Conservation (phyloP, 495 filamentous ascomycete genomes). For the Penicillium angulare region DNA sequence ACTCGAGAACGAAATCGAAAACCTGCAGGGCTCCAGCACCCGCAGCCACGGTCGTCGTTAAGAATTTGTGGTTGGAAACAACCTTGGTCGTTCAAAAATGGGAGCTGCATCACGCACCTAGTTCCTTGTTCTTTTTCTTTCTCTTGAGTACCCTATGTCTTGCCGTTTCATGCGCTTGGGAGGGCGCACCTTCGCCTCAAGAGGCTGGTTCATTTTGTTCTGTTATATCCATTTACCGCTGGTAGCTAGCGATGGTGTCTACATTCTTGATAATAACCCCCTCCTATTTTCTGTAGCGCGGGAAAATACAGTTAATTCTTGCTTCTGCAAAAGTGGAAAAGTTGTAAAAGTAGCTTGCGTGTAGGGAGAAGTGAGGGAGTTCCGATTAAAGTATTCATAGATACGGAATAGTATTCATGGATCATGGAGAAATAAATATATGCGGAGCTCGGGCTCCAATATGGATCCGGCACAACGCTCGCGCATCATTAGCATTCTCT, state of each 20-base stretch:
- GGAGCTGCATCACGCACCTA: constrained; percentile 28
- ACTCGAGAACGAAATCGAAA: constrained; percentile 88
- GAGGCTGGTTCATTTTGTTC: constrained; percentile 31
- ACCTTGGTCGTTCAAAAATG: constrained; percentile 33
- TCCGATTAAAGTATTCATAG: no score
- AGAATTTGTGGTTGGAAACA: constrained; percentile 22
- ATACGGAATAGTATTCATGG: no score
- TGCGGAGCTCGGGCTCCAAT: constrained; percentile 6
- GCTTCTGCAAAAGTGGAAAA: neutral
- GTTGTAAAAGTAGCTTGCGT: no score
- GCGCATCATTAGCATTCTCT: neutral
- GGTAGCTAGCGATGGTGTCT: constrained; percentile 52
- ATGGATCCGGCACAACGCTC: constrained; percentile 4
- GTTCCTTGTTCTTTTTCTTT: constrained; percentile 36
- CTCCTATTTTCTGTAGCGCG: constrained; percentile 42
- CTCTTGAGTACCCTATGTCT: constrained; percentile 42
- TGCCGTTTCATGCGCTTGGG: constrained; percentile 24
- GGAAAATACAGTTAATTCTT: constrained; percentile 31
- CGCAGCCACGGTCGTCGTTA: constrained; percentile 97
- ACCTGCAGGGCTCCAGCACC: constrained; percentile 86
- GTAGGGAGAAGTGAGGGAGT: no score
- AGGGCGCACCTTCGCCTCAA: constrained; percentile 28
- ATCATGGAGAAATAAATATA: no score
- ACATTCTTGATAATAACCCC: constrained; percentile 51
- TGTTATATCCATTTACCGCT: constrained; percentile 43